Conservation (phyloP, 371 early-diverging fungal genomes). For the Apophysomyces elegans region DNA sequence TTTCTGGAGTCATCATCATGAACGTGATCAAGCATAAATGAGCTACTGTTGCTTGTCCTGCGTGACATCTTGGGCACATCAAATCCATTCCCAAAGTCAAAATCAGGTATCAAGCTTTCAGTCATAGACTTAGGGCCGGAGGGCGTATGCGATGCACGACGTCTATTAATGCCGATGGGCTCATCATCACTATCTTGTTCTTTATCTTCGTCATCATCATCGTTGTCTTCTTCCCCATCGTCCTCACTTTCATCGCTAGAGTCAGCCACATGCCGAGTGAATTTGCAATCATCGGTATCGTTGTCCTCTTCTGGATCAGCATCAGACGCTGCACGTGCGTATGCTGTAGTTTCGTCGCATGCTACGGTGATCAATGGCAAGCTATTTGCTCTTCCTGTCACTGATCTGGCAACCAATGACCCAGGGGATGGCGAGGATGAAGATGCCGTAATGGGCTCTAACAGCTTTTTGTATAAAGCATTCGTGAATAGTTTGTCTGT, state of each 20-base stretch:
- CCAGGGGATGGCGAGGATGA: constrained; percentile 1
- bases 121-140: constrained; percentile 21
- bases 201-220: constrained; percentile 35
- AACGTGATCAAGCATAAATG: constrained; percentile 1
- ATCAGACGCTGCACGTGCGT: constrained; percentile 22
- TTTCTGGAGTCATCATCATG: background rate
- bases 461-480: constrained; percentile 17
- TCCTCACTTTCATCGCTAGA: constrained; percentile 55
- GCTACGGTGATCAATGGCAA: constrained; percentile 45
- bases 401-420: background rate
- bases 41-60: background rate
- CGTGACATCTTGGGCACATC: constrained; percentile 31
- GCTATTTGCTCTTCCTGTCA: constrained; percentile 40
- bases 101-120: constrained; percentile 45
- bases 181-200: constrained; percentile 49
- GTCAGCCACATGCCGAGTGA: constrained; percentile 45
- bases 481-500: constrained; percentile 6
- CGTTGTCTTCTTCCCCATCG: constrained; percentile 30
- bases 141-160: background rate
- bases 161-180: constrained; percentile 36
- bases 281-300: constrained; percentile 23
- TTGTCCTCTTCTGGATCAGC: constrained; percentile 9
- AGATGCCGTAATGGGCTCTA: constrained; percentile 20
- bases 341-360: constrained; percentile 15
- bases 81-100: constrained; percentile 55